Percentiles rank a stretch among this genome's conserved stretches.
phyloP scores from a whole-genome alignment of 1,139 yeast genomes.

The Yamadazyma trypodendri region DNA sequence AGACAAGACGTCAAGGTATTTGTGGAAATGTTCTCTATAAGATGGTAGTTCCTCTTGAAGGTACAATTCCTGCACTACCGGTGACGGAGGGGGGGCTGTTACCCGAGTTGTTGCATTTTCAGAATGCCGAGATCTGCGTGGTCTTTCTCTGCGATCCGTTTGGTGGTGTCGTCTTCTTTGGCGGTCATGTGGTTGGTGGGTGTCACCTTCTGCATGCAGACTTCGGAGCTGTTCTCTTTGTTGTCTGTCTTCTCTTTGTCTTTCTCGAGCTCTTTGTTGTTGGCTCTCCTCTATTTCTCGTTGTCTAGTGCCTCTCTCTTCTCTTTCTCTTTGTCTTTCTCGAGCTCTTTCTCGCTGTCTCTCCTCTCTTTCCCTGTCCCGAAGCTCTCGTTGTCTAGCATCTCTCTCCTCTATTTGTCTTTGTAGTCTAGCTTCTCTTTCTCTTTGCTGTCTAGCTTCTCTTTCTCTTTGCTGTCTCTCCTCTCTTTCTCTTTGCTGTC shows the following conservation, averaged over 20 bases:
- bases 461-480: conserved; percentile 4
- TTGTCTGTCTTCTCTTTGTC: conserved; percentile 4
- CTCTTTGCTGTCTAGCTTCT: conserved; percentile 5
- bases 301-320: conserved; percentile 3
- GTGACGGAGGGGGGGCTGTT: neutral
- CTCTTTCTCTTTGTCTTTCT: conserved; percentile 2
- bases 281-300: conserved; percentile 6
- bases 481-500: neutral
- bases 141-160: neutral
- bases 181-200: neutral
- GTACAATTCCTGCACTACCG: neutral
- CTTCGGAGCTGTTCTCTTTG: conserved; percentile 5
- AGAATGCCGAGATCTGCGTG: conserved; percentile 4
- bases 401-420: conserved; percentile 7
- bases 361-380: conserved; percentile 5
- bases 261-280: conserved; percentile 5
- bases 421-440: conserved; percentile 4
- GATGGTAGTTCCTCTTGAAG: conserved; percentile 34
- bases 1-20: conserved; percentile 36
- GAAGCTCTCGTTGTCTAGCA: conserved; percentile 5
- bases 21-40: conserved; percentile 36
- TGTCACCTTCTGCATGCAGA: neutral
- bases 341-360: conserved; percentile 4
- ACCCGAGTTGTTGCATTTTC: too few species aligned
- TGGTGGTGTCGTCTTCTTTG: neutral